These are phyloP conservation scores for Ramaria sp. DNA, from an alignment of 768 basidiomycete species.

Conservation along the genomic window DNA sequence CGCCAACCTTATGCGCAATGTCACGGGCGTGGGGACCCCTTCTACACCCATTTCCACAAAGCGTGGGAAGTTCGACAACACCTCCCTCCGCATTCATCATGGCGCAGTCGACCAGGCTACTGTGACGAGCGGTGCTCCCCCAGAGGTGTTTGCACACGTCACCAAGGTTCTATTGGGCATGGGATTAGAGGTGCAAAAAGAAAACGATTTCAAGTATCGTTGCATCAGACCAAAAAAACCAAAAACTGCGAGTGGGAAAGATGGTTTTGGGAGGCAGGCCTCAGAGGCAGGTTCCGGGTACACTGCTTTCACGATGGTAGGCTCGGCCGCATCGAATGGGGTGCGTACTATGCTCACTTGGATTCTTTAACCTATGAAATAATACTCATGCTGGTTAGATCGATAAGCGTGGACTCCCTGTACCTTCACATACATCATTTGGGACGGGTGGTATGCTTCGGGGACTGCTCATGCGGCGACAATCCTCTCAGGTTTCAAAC, in stretches of 20 bases:
- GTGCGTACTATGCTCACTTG: conserved; percentile 34
- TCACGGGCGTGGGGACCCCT: neutral
- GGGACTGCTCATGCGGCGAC: conserved; percentile 81
- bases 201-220: conserved; percentile 85
- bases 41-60: neutral
- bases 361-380: neutral
- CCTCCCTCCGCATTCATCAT: conserved; percentile 66
- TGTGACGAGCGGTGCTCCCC: conserved; percentile 74
- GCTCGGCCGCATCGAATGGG: conserved; percentile 77
- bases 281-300: conserved; percentile 32
- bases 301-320: conserved; percentile 68
- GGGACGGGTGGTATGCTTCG: conserved; percentile 69
- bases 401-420: conserved; percentile 79
- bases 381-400: conserved; percentile 36
- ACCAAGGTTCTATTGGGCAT: conserved; percentile 70
- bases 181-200: conserved; percentile 82
- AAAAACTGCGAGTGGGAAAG: conserved; percentile 33
- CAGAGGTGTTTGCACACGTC: conserved; percentile 82
- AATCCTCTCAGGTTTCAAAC: conserved; percentile 71
- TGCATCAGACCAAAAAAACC: conserved; percentile 72
- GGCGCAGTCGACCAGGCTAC: conserved; percentile 88
- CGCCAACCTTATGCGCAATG: conserved; percentile 19
- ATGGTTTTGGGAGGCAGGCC: conserved; percentile 33
- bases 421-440: conserved; percentile 68
- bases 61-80: conserved; percentile 1